Evolutionary conservation across 768 basidiomycete species (phyloP).

Genomic region (Austroboletus festivus): DNA sequence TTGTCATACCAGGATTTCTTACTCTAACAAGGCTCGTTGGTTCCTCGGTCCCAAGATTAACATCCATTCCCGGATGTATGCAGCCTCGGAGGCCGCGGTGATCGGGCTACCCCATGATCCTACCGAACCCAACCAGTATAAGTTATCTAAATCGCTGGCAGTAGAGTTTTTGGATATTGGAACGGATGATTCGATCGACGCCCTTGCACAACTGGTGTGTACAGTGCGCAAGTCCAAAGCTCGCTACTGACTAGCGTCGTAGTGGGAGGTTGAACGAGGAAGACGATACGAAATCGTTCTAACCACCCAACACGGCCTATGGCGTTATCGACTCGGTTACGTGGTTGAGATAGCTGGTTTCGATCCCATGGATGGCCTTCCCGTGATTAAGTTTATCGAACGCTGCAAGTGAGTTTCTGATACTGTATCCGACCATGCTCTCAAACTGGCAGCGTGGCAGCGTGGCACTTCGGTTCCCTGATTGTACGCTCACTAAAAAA

Average conservation of each 20-base stretch:
- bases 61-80: not conserved
- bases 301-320: too few species aligned
- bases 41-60: slow-evolving; percentile 8
- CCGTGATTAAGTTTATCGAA: not conserved
- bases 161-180: slow-evolving; percentile 17
- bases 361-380: too few species aligned
- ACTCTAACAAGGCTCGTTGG: slow-evolving; percentile 6
- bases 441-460: not conserved
- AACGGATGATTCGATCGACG: not conserved
- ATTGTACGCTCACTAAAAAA: not conserved
- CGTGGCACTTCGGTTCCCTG: not conserved
- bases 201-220: not conserved
- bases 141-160: not conserved
- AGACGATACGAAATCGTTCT: not conserved
- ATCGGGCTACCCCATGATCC: slow-evolving; percentile 2
- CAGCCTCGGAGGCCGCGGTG: slow-evolving; percentile 3
- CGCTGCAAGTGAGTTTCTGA: not conserved
- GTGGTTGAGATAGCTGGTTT: too few species aligned
- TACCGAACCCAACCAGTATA: not conserved
- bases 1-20: not conserved
- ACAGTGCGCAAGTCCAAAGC: not conserved
- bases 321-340: too few species aligned
- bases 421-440: too few species aligned
- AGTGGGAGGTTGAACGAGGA: not conserved
- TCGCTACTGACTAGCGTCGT: not conserved